phyloP scores from a whole-genome alignment of 2,329 filamentous ascomycete genomes.

The Alternaria panax region DNA sequence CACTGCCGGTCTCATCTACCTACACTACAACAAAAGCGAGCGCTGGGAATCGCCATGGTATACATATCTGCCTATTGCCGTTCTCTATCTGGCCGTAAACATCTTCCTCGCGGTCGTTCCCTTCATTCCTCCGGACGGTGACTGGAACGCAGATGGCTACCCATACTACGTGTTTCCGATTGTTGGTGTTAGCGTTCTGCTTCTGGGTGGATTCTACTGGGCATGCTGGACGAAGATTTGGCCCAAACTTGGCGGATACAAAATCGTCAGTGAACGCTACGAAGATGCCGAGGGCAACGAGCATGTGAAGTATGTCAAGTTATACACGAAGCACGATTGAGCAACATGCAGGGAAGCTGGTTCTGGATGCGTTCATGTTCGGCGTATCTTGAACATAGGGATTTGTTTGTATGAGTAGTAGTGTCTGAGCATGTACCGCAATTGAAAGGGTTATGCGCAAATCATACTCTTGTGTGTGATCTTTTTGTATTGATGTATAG shows the following conservation, averaged over 20 bases:
- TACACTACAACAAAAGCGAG: slow-evolving; percentile 45
- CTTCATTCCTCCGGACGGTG: slow-evolving; percentile 52
- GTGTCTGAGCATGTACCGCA: neutral
- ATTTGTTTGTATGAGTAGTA: neutral
- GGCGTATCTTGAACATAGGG: neutral
- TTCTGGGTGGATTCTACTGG: slow-evolving; percentile 50
- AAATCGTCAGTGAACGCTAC: slow-evolving; percentile 41
- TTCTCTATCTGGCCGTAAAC: slow-evolving; percentile 52
- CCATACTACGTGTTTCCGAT: slow-evolving; percentile 57
- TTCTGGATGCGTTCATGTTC: neutral
- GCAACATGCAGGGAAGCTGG: neutral
- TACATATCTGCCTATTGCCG: slow-evolving; percentile 43
- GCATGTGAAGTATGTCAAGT: slow-evolving; percentile 45
- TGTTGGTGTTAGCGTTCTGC: slow-evolving; percentile 52
- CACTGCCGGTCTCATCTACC: slow-evolving; percentile 45
- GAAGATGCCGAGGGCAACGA: slow-evolving; percentile 39
- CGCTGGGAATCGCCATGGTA: slow-evolving; percentile 51
- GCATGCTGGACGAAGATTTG: slow-evolving; percentile 28
- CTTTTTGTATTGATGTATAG: neutral
- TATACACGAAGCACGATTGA: slow-evolving; percentile 37
- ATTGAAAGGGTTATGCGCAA: neutral
- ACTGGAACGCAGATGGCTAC: slow-evolving; percentile 52
- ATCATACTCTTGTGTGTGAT: neutral
- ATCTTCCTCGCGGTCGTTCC: slow-evolving; percentile 54
- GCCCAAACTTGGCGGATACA: slow-evolving; percentile 40